phyloP scores from a whole-genome alignment of 139 green algal genomes.

The Ettlia oleoabundans region DNA sequence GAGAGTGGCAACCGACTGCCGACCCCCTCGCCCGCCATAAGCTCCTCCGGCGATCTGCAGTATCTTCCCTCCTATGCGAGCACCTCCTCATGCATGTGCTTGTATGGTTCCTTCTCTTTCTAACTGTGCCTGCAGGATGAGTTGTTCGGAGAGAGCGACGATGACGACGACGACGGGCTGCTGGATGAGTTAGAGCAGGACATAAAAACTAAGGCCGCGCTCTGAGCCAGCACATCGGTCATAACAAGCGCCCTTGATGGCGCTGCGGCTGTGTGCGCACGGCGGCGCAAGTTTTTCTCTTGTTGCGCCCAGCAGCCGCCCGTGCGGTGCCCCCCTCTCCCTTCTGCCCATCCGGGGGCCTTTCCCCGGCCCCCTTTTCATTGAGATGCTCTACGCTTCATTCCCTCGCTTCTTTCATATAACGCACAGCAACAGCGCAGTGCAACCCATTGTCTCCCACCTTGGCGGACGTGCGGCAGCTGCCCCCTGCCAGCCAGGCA shows the following conservation, averaged over 20 bases:
- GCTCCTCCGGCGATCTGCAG: neutral
- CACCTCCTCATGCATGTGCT: too few relatives aligned
- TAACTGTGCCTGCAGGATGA: constrained; percentile 36
- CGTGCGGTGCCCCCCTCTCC: too few relatives aligned
- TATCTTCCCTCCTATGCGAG: neutral
- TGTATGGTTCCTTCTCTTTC: neutral
- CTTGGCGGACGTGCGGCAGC: constrained; percentile 8
- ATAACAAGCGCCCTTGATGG: neutral
- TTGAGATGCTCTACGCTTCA: too few relatives aligned
- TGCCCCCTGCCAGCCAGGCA: neutral
- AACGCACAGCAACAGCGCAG: too few relatives aligned
- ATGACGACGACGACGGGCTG: constrained; percentile 56
- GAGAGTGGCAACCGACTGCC: neutral
- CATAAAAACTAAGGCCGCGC: constrained; percentile 25
- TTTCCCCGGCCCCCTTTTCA: too few relatives aligned
- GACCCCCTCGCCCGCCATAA: neutral
- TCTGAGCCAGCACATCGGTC: neutral
- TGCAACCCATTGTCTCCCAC: too few relatives aligned
- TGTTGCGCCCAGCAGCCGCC: neutral
- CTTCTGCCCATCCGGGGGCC: too few relatives aligned
- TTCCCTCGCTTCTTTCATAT: too few relatives aligned
- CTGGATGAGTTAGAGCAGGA: constrained; percentile 51
- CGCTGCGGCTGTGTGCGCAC: too few relatives aligned
- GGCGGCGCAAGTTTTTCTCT: neutral
- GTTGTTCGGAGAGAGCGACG: constrained; percentile 58